Base-by-base conservation (phyloP, 257 asterid genomes). In the Apocynum venetum region DNA sequence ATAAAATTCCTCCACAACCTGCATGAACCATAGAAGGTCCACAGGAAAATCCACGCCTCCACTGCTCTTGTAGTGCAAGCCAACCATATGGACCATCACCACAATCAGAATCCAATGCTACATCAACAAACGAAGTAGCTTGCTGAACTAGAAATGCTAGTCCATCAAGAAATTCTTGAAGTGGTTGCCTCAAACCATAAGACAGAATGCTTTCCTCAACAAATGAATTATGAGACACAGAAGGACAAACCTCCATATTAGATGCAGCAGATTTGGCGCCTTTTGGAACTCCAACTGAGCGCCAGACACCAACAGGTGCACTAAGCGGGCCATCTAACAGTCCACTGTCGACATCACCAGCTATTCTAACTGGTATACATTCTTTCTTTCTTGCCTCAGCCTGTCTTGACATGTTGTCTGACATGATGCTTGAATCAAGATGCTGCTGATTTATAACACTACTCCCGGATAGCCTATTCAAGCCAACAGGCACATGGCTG, bases 11-110 rank as follows among this genome's bases (percentile, higher is more conserved):
- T 76, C 99, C 99, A 86, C 99, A 96, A 78, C 98, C 99, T 83
- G 98, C 99, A 89, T 96, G 99, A 56, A 89, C 97, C 97, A 90
- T 96, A 77, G 96, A 89, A 74, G 99, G 99, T 73, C 99, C 95
- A 86, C 99, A 96, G 67, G 97, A 92, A 88, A 96, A 90, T 55
- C 97, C 97, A 78, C 98, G 99, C 85, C 98, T 93, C 88, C 89
- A 80, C 86, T 96, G 99, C 90, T 96, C 99, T 90, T 96, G 96
- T 84, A 93, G 80, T 41, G 98, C 96, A 82, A 96, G 99, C 98
- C 95, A 93, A 73, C 99, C 97, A 85, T 86, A 89, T 72, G 97
- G 97, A 74, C 99, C 99, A 89, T 96, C 98, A 63, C 93, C 91
- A 82, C 91, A 93, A 85, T 96, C 99, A 52, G 97, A 91, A 89